Evolutionary conservation across 495 filamentous ascomycete species (phyloP), one percentile per base, ranked within the genome.

Genomic region (Penicillium simplicissimum): DNA sequence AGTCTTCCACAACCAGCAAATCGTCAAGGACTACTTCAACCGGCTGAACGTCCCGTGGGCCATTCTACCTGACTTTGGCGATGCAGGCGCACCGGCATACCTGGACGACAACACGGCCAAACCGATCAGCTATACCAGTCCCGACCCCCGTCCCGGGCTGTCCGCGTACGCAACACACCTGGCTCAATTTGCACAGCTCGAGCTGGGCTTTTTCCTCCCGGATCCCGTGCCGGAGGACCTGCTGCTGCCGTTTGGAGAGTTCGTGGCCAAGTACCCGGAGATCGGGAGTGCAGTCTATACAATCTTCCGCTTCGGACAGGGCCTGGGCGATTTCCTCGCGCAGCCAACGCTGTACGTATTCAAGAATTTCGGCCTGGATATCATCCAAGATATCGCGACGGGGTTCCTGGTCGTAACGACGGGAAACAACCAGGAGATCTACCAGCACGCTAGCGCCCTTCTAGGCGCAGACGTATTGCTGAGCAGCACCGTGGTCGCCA

Each of bases 191-290:
- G 36, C 61, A 31, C 38, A 55, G 8, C 57, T 71, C 36, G 67
- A 76, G 36, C 51, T 66, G 8, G 82, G 81, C 0, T 70, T 75
- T 17, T 71, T 79, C 34, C 74, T 86, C 5, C 81, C 82, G 0
- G 63, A 82, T 31, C 78, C 81, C 2, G 74, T 86, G 0, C 83
- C 83, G 0, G 77, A 76, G 17, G 84, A 84, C 10, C 63, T 86
- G 5, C 67, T 83, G 1, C 66, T 83, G 0, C 75, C 82, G 14
- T 84, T 82, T 58, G 69, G 75, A 1, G 65, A 82, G 2, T 86
- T 81, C 60, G 57, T 82, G 10, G 56, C 62, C 33, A 83, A 84
- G 57, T 78, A 82, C 59, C 79, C 40, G 37, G 63, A 63, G 3
- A 55, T 76, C 11, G 72, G 58, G 7, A 65, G 68, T 17, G 67